Percentiles rank a stretch among this genome's conserved stretches.
Evolutionary conservation across 2,329 filamentous ascomycete genomes (phyloP).

Genomic region (Aspergillus hortae): DNA sequence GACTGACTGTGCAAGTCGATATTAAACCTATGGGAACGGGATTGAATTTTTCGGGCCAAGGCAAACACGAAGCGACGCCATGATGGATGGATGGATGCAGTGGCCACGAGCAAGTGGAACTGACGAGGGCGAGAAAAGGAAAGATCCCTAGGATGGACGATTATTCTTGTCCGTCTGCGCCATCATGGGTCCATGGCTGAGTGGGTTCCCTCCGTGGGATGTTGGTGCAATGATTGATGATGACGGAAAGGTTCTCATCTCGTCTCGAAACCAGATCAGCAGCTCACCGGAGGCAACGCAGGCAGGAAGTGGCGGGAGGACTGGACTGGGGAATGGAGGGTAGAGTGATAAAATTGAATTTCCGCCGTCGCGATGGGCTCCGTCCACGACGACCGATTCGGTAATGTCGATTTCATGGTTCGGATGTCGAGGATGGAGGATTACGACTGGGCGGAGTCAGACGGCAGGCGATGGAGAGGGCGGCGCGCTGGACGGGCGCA

Average conservation of each 20-base stretch:
- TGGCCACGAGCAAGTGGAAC: not conserved
- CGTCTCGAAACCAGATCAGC: constrained; percentile 8
- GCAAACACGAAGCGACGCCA: not conserved
- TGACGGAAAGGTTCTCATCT: constrained; percentile 1
- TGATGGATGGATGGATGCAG: not conserved
- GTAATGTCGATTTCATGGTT: constrained; percentile 7
- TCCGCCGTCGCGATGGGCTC: not conserved
- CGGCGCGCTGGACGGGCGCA: not conserved
- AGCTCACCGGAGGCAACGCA: not conserved
- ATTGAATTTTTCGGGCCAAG: not conserved
- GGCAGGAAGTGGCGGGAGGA: not conserved
- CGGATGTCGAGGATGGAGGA: constrained; percentile 3
- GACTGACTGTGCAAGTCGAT: not conserved
- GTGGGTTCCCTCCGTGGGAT: not conserved
- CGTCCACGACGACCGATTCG: constrained; percentile 2
- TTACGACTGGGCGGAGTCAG: constrained; percentile 9
- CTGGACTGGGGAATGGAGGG: not conserved
- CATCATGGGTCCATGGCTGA: constrained; percentile 6
- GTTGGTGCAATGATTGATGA: not conserved
- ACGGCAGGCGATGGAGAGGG: constrained; percentile 1
- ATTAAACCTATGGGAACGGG: not conserved
- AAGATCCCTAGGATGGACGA: no score
- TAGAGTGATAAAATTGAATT: not conserved
- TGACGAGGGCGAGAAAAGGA: no score
- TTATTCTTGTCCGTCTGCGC: not conserved